Percentiles rank a stretch among this genome's conserved stretches.
These are phyloP conservation scores for Rhodotorula sp. DNA, from an alignment of 1,284 basidiomycete species.

Conservation along the genomic window DNA sequence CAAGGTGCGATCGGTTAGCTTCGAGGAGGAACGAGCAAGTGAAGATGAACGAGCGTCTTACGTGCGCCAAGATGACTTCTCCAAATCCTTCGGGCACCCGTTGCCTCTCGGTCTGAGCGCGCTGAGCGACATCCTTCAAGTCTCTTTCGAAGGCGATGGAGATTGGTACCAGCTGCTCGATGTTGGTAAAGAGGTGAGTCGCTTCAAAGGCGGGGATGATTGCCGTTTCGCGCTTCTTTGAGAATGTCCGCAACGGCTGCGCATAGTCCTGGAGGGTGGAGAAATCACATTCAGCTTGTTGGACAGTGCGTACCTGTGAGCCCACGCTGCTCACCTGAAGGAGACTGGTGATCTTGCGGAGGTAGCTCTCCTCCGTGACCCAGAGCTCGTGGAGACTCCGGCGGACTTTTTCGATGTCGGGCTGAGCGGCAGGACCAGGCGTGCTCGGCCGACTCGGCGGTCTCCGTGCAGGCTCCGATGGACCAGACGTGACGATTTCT, in stretches of 20 bases:
- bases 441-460: slow-evolving; percentile 11
- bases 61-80: slow-evolving; percentile 30
- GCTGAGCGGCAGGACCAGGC: slow-evolving; percentile 20
- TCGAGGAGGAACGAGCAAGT: background rate
- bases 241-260: slow-evolving; percentile 23
- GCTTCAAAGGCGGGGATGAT: slow-evolving; percentile 32
- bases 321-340: slow-evolving; percentile 1
- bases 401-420: slow-evolving; percentile 30
- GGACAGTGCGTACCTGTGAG: too few relatives aligned
- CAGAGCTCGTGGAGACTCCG: slow-evolving; percentile 30
- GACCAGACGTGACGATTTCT: background rate
- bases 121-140: slow-evolving; percentile 8
- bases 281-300: too few relatives aligned
- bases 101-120: slow-evolving; percentile 7
- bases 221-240: slow-evolving; percentile 25
- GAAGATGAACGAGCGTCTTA: background rate
- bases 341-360: slow-evolving; percentile 29
- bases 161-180: slow-evolving; percentile 37
- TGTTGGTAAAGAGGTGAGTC: slow-evolving; percentile 34
- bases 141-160: slow-evolving; percentile 26
- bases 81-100: slow-evolving; percentile 29
- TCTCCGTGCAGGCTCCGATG: background rate
- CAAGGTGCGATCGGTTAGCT: too few relatives aligned
- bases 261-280: slow-evolving; percentile 24
- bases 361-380: slow-evolving; percentile 31